These are phyloP conservation scores for Acacia confusa DNA, from an alignment of 306 rosid species.

Conservation along the genomic window DNA sequence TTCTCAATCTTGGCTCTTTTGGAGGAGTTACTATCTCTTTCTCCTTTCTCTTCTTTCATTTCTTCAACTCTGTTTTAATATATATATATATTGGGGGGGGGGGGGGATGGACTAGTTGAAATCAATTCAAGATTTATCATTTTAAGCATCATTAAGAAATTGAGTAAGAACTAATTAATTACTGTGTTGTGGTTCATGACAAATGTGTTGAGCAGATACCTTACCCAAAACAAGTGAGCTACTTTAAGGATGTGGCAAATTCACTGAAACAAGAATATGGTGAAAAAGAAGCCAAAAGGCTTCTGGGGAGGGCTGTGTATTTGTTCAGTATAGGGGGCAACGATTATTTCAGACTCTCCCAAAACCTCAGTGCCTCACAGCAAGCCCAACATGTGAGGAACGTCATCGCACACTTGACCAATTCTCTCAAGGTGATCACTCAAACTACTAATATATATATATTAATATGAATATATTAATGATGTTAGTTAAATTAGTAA, in stretches of 20 bases:
- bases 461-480: too few relatives aligned
- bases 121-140: too few relatives aligned
- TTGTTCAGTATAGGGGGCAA: slow-evolving; percentile 40
- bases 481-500: too few relatives aligned
- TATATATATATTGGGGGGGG: too few relatives aligned
- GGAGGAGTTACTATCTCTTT: slow-evolving; percentile 30
- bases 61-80: background rate
- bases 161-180: too few relatives aligned
- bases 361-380: slow-evolving; percentile 31
- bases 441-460: too few relatives aligned
- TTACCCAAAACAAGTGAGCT: slow-evolving; percentile 34
- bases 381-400: slow-evolving; percentile 24
- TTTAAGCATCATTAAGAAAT: too few relatives aligned
- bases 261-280: slow-evolving; percentile 29
- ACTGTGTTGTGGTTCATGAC: too few relatives aligned
- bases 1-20: slow-evolving; percentile 24
- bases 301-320: slow-evolving; percentile 39
- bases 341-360: slow-evolving; percentile 33
- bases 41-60: background rate
- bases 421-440: slow-evolving; percentile 22
- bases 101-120: too few relatives aligned
- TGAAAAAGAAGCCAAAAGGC: slow-evolving; percentile 31
- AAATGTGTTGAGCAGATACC: slow-evolving; percentile 26
- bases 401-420: slow-evolving; percentile 41
- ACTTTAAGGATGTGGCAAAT: slow-evolving; percentile 36